Base-by-base conservation (phyloP, 371 early-diverging fungal species). In the Mucor plumbeus region DNA sequence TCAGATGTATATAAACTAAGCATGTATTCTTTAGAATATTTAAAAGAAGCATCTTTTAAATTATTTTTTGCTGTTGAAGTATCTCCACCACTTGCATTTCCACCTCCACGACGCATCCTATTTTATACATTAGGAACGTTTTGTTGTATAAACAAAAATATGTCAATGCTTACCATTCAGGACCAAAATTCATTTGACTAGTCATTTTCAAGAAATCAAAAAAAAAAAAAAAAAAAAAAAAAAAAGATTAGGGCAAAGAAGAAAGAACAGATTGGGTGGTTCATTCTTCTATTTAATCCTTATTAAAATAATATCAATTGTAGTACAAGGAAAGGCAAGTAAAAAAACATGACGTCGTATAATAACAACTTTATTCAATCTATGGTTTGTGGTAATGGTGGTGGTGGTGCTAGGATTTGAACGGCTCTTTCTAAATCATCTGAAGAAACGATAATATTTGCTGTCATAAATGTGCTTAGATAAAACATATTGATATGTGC, bases 1-100 rank as follows among this genome's bases (percentile, higher is more conserved):
- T 74, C 75, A 8, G 85, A 79, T 43, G 74, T 83, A 72, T 82
- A 90, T 40, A 91, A 76, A 38, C 79, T 82, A 6, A 90, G 72
- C 89, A 91, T 90, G 55, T 80, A 71, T 15, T 89, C 89, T 65
- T 87, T 88, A 26, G 87, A 80, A 73, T 90, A 90, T 74, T 78
- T 81, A 69, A 82, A 87, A 5, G 84, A 86, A 61, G 81, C 3
- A 4, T 43, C 44, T 4, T 50, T 83, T 33, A 81, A 56, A 14
- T 33, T 40, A 31, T 14, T 53, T 13, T 54, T 17, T 7, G 36
- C 11, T 17, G 44, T 17, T n/a, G 3, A 5, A 38, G 11, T 11
- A 38, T 53, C 31, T 11, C 13, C 19, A 6, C 26, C 31, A 31
- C 14, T 53, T 19, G 38, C 48, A 19, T 21, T 21, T 5, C 19